These are phyloP conservation scores for Cyclotella sp. DNA, from an alignment of 108 stramenopile species.

Conservation along the genomic window DNA sequence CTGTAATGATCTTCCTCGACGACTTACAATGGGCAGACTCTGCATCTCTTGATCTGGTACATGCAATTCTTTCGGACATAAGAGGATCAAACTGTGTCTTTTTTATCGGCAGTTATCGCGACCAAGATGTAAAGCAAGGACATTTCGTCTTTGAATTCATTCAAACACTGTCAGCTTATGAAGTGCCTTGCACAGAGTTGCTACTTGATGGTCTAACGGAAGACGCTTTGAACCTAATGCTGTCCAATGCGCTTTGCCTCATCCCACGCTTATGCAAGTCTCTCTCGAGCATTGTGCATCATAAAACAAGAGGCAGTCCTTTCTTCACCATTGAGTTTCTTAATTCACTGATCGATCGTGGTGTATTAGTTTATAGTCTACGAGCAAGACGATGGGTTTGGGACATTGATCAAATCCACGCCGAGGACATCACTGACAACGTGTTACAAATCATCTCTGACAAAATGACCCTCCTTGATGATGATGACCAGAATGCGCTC, in stretches of 20 bases:
- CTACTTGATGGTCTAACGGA: slow-evolving; percentile 23
- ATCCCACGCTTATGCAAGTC: slow-evolving; percentile 35
- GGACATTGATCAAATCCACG: slow-evolving; percentile 24
- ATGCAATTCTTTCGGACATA: slow-evolving; percentile 29
- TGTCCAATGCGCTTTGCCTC: slow-evolving; percentile 39
- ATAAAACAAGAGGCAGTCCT: slow-evolving; percentile 47
- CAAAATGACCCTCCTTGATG: slow-evolving; percentile 38
- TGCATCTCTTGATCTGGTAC: slow-evolving; percentile 27
- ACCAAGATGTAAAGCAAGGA: slow-evolving; percentile 26
- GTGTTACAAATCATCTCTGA: slow-evolving; percentile 45
- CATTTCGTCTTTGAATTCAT: slow-evolving; percentile 28
- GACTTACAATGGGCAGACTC: slow-evolving; percentile 54
- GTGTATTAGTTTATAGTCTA: slow-evolving; percentile 22
- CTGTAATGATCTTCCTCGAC: slow-evolving; percentile 51
- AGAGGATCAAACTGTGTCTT: slow-evolving; percentile 29
- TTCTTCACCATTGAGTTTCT: slow-evolving; percentile 36
- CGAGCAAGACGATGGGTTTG: slow-evolving; percentile 35
- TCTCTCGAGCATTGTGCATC: slow-evolving; percentile 27
- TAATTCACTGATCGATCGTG: slow-evolving; percentile 22
- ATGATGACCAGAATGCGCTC: slow-evolving; percentile 23
- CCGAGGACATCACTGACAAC: slow-evolving; percentile 44
- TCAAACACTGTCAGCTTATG: not conserved
- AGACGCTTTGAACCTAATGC: slow-evolving; percentile 43
- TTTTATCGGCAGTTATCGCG: slow-evolving; percentile 50
- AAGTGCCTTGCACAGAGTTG: slow-evolving; percentile 26